phyloP scores from a whole-genome alignment of 352 stramenopile species.

The Pythium brachiatum region DNA sequence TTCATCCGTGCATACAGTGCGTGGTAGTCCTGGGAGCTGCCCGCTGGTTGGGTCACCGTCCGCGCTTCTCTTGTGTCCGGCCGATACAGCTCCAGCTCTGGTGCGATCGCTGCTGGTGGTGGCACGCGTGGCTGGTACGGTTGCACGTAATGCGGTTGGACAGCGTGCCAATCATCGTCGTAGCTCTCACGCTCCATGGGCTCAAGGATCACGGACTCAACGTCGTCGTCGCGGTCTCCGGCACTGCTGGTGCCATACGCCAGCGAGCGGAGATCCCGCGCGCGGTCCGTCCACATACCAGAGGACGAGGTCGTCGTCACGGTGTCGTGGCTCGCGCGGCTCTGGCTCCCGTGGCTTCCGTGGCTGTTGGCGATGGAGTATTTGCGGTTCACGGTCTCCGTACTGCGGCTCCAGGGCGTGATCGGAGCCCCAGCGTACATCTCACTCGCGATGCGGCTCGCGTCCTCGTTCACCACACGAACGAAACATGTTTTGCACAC shows the following conservation, averaged over 20 bases:
- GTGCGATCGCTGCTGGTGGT: background rate
- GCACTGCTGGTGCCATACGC: conserved; percentile 1
- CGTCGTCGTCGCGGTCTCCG: conserved; percentile 6
- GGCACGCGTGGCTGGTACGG: background rate
- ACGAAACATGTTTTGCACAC: conserved; percentile 20
- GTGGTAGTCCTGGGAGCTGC: conserved; percentile 1
- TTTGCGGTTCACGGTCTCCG: background rate
- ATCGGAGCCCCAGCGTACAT: conserved; percentile 13
- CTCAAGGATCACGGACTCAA: conserved; percentile 7
- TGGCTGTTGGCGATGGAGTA: conserved; percentile 9
- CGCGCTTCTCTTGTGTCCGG: background rate
- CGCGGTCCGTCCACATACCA: conserved; percentile 1
- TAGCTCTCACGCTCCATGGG: background rate
- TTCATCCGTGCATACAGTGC: conserved; percentile 18
- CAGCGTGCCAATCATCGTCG: background rate
- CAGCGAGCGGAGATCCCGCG: conserved; percentile 5
- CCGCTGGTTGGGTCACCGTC: background rate
- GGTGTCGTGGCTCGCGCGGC: conserved; percentile 1
- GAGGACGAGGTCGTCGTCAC: conserved; percentile 7
- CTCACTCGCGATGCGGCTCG: conserved; percentile 15
- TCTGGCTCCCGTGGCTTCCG: background rate
- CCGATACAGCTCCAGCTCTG: background rate
- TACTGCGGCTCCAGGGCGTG: conserved; percentile 8
- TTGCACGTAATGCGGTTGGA: background rate
- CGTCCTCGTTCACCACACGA: conserved; percentile 15